Evolutionary conservation across 495 filamentous ascomycete species (phyloP), one percentile per base, ranked within the genome.

Genomic region (Staphylotrichum tortipilum): DNA sequence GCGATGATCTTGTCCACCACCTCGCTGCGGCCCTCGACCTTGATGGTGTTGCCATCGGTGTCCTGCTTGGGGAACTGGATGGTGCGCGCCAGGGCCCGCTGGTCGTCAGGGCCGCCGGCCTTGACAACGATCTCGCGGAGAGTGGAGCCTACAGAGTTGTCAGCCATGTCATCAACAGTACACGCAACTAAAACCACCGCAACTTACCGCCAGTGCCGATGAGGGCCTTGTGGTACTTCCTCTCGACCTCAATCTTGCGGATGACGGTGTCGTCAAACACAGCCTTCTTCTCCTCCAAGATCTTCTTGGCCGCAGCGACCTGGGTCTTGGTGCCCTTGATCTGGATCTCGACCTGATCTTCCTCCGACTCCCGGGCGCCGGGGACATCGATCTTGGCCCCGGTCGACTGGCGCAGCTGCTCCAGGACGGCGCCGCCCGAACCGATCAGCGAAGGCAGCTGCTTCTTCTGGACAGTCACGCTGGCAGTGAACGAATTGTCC

Each of bases 361-460:
- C 81, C 14, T 76, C 71, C 5, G 75, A 68, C 33, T 80, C 78
- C 17, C 77, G 69, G 23, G 70, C 70, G 39, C 82, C 78, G 5
- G 91, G 94, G 43, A 99, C 85, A 65, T 95, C 89, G 50, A 99
- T 90, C 66, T 84, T 82, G 30, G 87, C 88, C 18, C 85, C 86
- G 34, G 88, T 92, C 29, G 75, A 73, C 35, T 88, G 79, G 29
- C 92, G 83, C 50, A 97, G 76, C 60, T 86, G 81, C 60, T 96
- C 91, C 80, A 97, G 86, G 56, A 86, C 91, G 53, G 82, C 81
- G 52, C 89, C 89, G 44, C 88, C 84, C 54, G 88, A 82, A 17
- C 89, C 91, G 62, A 97, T 96, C 58, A 99, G 67, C 0, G 84
- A 87, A 18, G 89, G 88, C 37, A 97, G 71, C 64, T 95, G 89